Evolutionary conservation across 257 asterid genomes (phyloP), one percentile per base, ranked within the genome.

Genomic region (Plectranthus barbatus): DNA sequence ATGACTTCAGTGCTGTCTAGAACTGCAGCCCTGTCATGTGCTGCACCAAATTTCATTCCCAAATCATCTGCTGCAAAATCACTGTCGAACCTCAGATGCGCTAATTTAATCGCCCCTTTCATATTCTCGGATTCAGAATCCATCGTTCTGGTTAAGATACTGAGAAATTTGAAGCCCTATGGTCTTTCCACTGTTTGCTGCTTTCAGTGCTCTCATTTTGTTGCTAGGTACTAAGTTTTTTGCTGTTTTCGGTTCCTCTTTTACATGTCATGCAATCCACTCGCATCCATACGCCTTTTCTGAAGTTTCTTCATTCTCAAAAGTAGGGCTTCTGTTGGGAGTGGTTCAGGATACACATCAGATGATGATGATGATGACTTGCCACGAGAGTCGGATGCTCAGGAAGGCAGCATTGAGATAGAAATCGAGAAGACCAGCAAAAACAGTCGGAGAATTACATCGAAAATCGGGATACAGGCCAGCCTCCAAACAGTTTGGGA

Each of bases 401-500:
- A 36, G 56, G 80, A 60, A 15, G 77, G 58, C 17, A 68, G 55
- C 33, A 29, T 86, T 63, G 83, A 81, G 59, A 74, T 81, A 26
- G 31, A 74, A 55, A 80, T 89, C 64, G 89, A 84, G 60, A 79
- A 78, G 47, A 76, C 78, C 0, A 87, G 93, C 66, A 77, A 69
- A 5, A 86, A 78, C 66, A 76, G 83, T 45, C 73, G 96, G 52
- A 82, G 72, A 70, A 83, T 89, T 60, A 77, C 70, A 56, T 84
- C 96, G 36, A 84, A 77, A 80, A 70, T 86, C 14, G 80, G 73
- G 4, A 67, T 89, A 55, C 74, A 75, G 65, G 87, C 96, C 36
- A 78, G 85, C 78, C 86, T 86, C 39, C 75, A 82, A 56, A 72
- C 68, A 12, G 76, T 86, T 14, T 89, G 94, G 94, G 74, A 72